Evolutionary conservation across 2,329 filamentous ascomycete species (phyloP).

Genomic region (Beauveria australis): DNA sequence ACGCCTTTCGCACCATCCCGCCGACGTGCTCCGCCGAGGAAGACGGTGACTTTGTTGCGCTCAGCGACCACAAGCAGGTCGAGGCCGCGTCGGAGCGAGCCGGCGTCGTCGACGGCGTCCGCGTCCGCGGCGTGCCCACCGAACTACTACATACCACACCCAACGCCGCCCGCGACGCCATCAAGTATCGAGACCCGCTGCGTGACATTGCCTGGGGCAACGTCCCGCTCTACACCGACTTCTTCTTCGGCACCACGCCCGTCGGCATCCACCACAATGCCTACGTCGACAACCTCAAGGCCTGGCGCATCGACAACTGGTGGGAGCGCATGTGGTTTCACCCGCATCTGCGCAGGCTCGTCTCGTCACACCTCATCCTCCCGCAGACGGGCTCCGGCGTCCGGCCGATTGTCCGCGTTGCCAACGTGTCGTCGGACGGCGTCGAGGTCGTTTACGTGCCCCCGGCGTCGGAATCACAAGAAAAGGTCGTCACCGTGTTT

Average conservation of each 20-base stretch:
- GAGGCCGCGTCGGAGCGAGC: constrained; percentile 20
- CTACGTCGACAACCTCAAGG: constrained; percentile 25
- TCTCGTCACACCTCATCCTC: constrained; percentile 19
- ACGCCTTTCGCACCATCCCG: constrained; percentile 29
- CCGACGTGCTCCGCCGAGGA: constrained; percentile 30
- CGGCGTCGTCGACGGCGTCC: constrained; percentile 22
- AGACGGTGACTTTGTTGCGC: constrained; percentile 25
- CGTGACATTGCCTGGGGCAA: constrained; percentile 22
- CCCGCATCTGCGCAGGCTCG: constrained; percentile 22
- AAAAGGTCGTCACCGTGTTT: constrained; percentile 12
- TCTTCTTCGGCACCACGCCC: constrained; percentile 27
- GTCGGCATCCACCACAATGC: constrained; percentile 31
- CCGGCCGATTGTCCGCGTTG: constrained; percentile 17
- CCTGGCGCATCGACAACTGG: constrained; percentile 24
- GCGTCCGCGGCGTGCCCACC: constrained; percentile 20
- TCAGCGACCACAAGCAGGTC: constrained; percentile 19
- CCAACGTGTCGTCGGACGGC: neutral
- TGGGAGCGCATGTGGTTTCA: constrained; percentile 30
- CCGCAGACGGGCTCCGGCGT: constrained; percentile 10
- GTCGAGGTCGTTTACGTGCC: constrained; percentile 19
- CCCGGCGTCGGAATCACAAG: neutral
- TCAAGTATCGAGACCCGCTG: constrained; percentile 12
- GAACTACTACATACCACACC: constrained; percentile 18
- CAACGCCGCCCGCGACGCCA: neutral
- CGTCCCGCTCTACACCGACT: constrained; percentile 28